These are phyloP conservation scores for Gypsophila paniculata DNA, from an alignment of 179 eudicot species.

Conservation along the genomic window DNA sequence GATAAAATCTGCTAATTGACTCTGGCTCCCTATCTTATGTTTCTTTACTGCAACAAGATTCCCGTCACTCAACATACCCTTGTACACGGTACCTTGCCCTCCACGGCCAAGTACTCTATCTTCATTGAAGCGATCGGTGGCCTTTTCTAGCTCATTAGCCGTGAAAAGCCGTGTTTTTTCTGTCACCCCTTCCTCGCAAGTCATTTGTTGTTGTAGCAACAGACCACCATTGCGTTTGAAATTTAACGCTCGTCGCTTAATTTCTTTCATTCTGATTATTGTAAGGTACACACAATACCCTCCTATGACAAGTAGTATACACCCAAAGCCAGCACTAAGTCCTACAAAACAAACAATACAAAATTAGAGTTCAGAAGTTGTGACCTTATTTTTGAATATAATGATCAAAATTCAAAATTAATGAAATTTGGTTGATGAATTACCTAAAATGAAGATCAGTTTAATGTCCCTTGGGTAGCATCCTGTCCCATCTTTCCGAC, in stretches of 20 bases:
- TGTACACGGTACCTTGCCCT: constrained; percentile 45
- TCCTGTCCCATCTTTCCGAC: constrained; percentile 31
- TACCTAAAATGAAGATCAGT: constrained; percentile 16
- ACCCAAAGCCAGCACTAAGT: constrained; percentile 22
- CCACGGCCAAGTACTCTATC: constrained; percentile 46
- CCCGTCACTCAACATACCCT: constrained; percentile 43
- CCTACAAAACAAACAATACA: constrained; percentile 13
- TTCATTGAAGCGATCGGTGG: constrained; percentile 40
- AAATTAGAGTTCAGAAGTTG: not conserved
- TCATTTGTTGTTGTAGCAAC: constrained; percentile 30
- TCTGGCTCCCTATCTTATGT: constrained; percentile 33
- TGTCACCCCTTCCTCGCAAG: constrained; percentile 25
- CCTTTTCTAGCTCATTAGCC: constrained; percentile 37
- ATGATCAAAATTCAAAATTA: no score
- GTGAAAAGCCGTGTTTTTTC: constrained; percentile 38
- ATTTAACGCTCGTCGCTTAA: constrained; percentile 24
- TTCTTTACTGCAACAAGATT: constrained; percentile 45
- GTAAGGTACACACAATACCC: constrained; percentile 18
- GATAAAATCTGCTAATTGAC: constrained; percentile 40
- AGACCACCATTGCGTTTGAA: constrained; percentile 47
- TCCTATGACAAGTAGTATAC: constrained; percentile 13
- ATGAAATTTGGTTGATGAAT: not conserved
- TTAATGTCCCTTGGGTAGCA: constrained; percentile 21
- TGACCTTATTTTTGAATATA: no score
- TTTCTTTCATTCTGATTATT: constrained; percentile 21